Conservation (phyloP, 129 eudicot species). For the Pittosporum tobira region DNA sequence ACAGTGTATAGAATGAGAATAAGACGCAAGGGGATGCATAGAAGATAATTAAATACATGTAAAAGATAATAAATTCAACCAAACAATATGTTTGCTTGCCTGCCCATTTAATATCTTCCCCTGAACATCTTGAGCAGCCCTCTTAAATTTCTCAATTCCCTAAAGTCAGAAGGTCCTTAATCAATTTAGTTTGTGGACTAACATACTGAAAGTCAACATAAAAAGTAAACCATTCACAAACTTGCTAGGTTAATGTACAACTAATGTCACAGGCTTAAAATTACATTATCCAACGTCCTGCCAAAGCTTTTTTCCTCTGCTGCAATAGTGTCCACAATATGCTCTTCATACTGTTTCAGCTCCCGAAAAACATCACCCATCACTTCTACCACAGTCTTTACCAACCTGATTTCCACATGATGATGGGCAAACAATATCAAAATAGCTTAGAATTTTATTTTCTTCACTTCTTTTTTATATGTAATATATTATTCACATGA, state of each 20-base stretch:
- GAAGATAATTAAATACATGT: too few relatives aligned
- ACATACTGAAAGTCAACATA: neutral
- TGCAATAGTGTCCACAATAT: slow-evolving; percentile 68
- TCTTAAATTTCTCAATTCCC: slow-evolving; percentile 98
- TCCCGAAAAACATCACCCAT: slow-evolving; percentile 92
- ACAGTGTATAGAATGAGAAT: too few relatives aligned
- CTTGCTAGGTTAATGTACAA: too few relatives aligned
- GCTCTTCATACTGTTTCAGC: slow-evolving; percentile 49
- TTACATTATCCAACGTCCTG: slow-evolving; percentile 75
- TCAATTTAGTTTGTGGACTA: slow-evolving; percentile 7
- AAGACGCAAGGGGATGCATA: too few relatives aligned
- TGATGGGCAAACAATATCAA: too few relatives aligned
- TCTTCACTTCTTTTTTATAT: too few relatives aligned
- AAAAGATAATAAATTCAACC: neutral
- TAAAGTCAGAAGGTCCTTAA: slow-evolving; percentile 14
- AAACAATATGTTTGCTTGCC: slow-evolving; percentile 36
- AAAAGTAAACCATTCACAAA: neutral
- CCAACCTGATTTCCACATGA: slow-evolving; percentile 50
- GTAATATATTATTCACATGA: too few relatives aligned
- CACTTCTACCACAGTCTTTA: slow-evolving; percentile 64
- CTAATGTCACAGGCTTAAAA: slow-evolving; percentile 10
- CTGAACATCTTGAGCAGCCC: slow-evolving; percentile 67
- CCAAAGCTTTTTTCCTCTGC: slow-evolving; percentile 93
- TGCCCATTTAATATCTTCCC: slow-evolving; percentile 72
- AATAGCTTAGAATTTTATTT: too few relatives aligned